Evolutionary conservation across 2,329 filamentous ascomycete species (phyloP).

Genomic region (Knufia fluminis): DNA sequence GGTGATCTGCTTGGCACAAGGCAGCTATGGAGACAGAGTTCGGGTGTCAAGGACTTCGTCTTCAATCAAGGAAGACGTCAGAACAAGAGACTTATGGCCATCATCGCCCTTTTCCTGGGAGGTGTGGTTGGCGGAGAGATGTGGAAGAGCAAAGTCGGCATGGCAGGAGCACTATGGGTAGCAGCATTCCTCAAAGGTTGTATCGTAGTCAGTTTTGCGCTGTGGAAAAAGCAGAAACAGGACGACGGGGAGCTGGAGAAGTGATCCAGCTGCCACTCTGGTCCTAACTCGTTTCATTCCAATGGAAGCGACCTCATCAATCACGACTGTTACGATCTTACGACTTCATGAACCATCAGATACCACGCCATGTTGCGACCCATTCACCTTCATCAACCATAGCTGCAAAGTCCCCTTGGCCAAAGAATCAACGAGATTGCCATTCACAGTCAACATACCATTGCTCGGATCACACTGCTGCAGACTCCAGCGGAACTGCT

Average conservation of each 20-base stretch:
- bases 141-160: conserved; percentile 32
- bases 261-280: neutral
- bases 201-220: conserved; percentile 30
- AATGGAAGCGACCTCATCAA: neutral
- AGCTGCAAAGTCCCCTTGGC: no score
- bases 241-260: neutral
- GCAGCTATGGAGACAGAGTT: conserved; percentile 29
- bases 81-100: conserved; percentile 27
- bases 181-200: conserved; percentile 33
- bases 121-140: conserved; percentile 36
- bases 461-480: no score
- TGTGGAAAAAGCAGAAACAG: conserved; percentile 27
- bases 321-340: neutral
- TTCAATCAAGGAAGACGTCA: conserved; percentile 15
- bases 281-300: neutral
- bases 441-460: no score
- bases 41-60: conserved; percentile 30
- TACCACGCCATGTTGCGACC: neutral
- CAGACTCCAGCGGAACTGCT: no score
- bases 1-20: conserved; percentile 31
- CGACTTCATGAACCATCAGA: neutral
- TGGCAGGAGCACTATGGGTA: conserved; percentile 36
- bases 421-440: no score
- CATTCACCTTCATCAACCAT: neutral
- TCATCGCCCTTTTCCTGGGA: conserved; percentile 31